Conservation (phyloP, 495 filamentous ascomycete genomes). For the Aspergillus asperescens region DNA sequence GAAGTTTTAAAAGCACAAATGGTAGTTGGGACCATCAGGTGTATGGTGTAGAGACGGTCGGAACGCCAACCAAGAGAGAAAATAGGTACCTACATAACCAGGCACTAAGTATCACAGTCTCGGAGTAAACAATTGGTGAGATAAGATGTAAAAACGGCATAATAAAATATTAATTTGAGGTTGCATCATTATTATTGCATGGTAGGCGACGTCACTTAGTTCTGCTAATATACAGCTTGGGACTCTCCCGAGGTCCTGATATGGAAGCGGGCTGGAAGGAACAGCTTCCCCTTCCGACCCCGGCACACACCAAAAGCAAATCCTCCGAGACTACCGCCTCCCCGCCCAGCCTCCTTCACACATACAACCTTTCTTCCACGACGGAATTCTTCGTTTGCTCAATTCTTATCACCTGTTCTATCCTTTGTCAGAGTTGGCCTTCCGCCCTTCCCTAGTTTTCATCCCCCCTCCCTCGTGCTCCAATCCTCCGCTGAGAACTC, state of each 20-base stretch:
- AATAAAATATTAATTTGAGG: too few relatives aligned
- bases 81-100: too few relatives aligned
- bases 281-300: constrained; percentile 13
- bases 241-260: not conserved
- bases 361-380: not conserved
- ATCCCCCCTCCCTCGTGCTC: constrained; percentile 4
- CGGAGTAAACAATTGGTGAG: too few relatives aligned
- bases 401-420: constrained; percentile 10
- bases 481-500: not conserved
- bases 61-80: too few relatives aligned
- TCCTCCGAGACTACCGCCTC: constrained; percentile 6
- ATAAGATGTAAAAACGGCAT: too few relatives aligned
- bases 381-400: constrained; percentile 2
- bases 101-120: too few relatives aligned
- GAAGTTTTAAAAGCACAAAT: constrained; percentile 18
- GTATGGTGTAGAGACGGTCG: not conserved
- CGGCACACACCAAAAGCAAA: constrained; percentile 11
- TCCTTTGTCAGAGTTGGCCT: constrained; percentile 2
- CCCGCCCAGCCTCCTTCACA: constrained; percentile 14
- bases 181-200: too few relatives aligned
- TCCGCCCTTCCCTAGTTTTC: not conserved
- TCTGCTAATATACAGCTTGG: not conserved
- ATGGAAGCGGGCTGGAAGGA: not conserved
- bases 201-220: constrained; percentile 7
- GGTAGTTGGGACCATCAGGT: not conserved